Base-by-base conservation (phyloP, 345 rosid genomes). In the Populus deltoides region DNA sequence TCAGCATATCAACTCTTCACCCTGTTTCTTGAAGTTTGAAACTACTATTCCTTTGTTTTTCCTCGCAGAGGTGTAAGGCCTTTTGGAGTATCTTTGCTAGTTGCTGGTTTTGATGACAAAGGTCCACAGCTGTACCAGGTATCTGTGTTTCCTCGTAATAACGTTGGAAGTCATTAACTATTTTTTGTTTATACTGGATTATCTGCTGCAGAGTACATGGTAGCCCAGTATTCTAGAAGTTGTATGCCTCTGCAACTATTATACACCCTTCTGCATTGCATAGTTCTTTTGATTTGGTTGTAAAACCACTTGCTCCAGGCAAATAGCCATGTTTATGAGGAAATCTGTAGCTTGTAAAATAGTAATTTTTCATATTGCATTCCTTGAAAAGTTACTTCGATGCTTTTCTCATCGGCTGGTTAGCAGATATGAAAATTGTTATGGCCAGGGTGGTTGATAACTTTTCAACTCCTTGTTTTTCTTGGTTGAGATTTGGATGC, bases 41-140 rank as follows among this genome's bases (percentile, higher is more conserved):
- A 29, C 1, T 1, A 29, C 15, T 43, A 8, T 68, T 35, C 43
- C 25, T 57, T 79, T 66, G 9, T 75, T 80, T 77, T 72, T 77
- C 33, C 38, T 81, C 39, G 51, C 55, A 95, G 98, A 51, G 99
- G 97, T 86, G 99, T 95, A 38, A 87, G 98, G 89, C 99, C 99
- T 79, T 93, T 95, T 65, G 99, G 98, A 31, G 98, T 95, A 65
- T 95, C 99, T 66, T 82, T 95, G 77, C 85, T 95, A 82, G 97
- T 93, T 72, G 97, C 96, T 77, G 97, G 98, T 57, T 93, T 83
- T 78, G 99, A 95, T 75, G 97, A 95, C 88, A 93, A 90, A 77
- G 99, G 99, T 81, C 97, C 96, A 68, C 99, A 92, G 77, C 74
- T 95, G 41, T 95, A 93, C 80, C 97, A 95, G 98, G 99, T 93